These are phyloP conservation scores for Colletotrichum scovillei DNA, from an alignment of 2,329 filamentous ascomycete genomes.

Conservation along the genomic window DNA sequence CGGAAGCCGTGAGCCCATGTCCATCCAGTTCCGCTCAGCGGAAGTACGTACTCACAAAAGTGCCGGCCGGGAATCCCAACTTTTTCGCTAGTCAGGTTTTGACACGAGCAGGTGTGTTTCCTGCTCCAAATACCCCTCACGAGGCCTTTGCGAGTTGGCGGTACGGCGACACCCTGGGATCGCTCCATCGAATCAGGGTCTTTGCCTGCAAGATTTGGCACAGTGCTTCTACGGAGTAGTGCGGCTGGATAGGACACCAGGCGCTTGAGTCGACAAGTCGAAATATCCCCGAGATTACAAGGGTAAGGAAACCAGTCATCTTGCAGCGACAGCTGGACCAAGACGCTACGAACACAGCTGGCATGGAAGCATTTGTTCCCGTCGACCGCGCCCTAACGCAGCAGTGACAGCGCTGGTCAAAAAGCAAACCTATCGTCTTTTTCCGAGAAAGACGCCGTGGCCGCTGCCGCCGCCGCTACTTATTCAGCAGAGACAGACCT, in stretches of 20 bases:
- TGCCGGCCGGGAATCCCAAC: slow-evolving; percentile 28
- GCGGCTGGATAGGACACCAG: background rate
- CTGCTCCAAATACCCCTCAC: slow-evolving; percentile 31
- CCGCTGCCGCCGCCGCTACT: slow-evolving; percentile 1
- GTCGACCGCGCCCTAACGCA: slow-evolving; percentile 11
- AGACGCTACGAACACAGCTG: slow-evolving; percentile 5
- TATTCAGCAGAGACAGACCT: background rate
- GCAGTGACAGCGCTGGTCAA: slow-evolving; percentile 25
- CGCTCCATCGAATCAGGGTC: slow-evolving; percentile 23
- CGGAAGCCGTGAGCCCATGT: slow-evolving; percentile 28
- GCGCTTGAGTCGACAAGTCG: slow-evolving; percentile 33
- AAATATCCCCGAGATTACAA: slow-evolving; percentile 35
- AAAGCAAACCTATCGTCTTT: background rate
- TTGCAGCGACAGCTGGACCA: background rate
- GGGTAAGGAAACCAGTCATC: background rate
- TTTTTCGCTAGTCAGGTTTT: slow-evolving; percentile 28
- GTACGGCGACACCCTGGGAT: slow-evolving; percentile 1
- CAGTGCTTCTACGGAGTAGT: background rate
- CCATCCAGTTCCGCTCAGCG: slow-evolving; percentile 15
- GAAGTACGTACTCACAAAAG: slow-evolving; percentile 31
- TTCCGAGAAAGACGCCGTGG: slow-evolving; percentile 28
- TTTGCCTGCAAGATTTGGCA: slow-evolving; percentile 32
- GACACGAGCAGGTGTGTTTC: slow-evolving; percentile 18
- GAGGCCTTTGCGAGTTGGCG: slow-evolving; percentile 1
- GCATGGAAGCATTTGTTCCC: slow-evolving; percentile 13